These are phyloP conservation scores for Aspergillus sp. DNA, from an alignment of 2,329 filamentous ascomycete genomes.

Conservation along the genomic window DNA sequence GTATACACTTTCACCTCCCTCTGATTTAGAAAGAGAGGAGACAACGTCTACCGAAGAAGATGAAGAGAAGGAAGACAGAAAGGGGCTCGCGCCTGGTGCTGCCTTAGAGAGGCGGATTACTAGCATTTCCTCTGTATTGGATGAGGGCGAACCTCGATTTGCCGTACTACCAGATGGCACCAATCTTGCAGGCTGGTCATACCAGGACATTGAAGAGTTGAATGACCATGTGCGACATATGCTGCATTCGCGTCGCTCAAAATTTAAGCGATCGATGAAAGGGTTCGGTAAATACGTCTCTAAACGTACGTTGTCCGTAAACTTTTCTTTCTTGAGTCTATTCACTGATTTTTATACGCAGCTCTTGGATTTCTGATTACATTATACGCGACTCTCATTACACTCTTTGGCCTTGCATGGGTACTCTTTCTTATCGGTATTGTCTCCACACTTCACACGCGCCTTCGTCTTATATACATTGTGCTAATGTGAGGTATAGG, in stretches of 20 bases:
- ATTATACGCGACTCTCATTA: constrained; percentile 78
- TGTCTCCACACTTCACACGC: constrained; percentile 4
- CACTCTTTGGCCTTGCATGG: constrained; percentile 82
- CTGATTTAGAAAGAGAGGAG: constrained; percentile 22
- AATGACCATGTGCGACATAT: constrained; percentile 88
- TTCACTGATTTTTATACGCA: constrained; percentile 24
- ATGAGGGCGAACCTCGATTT: constrained; percentile 70
- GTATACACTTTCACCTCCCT: constrained; percentile 65
- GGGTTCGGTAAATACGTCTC: constrained; percentile 79
- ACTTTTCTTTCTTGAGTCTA: neutral
- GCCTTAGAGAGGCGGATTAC: constrained; percentile 38
- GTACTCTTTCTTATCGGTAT: constrained; percentile 82
- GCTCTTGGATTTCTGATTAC: constrained; percentile 81
- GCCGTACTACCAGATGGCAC: constrained; percentile 76
- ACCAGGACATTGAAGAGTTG: constrained; percentile 71
- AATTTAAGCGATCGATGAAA: constrained; percentile 75
- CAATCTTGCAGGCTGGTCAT: constrained; percentile 70
- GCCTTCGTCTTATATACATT: neutral
- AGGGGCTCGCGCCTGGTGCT: constrained; percentile 25
- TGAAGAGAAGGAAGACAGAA: constrained; percentile 20
- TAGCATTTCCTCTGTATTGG: constrained; percentile 68
- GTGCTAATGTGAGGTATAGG: constrained; percentile 34
- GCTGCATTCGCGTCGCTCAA: constrained; percentile 76
- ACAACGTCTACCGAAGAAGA: constrained; percentile 27
- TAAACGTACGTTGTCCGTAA: constrained; percentile 51